These are phyloP conservation scores for Cyclotella sp. DNA, from an alignment of 108 stramenopile species.

Conservation along the genomic window DNA sequence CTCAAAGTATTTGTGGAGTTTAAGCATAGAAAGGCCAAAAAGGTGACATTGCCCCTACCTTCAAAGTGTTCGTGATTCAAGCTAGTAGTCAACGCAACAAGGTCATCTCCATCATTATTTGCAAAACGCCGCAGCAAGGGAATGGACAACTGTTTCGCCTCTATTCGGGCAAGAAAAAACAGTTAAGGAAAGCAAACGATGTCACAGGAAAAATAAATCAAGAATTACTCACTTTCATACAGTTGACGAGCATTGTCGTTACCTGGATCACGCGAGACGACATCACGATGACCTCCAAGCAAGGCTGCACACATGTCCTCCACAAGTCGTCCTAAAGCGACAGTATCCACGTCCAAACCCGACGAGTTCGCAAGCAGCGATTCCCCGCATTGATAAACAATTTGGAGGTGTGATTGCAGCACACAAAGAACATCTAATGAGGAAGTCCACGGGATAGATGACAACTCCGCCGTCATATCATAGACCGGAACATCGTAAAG, in stretches of 20 bases:
- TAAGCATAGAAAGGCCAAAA: background rate
- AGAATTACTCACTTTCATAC: conserved; percentile 31
- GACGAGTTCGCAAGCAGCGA: conserved; percentile 7
- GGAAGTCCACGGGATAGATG: conserved; percentile 37
- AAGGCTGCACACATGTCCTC: conserved; percentile 35
- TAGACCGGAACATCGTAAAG: conserved; percentile 39
- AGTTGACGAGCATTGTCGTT: conserved; percentile 5
- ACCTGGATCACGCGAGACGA: conserved; percentile 1
- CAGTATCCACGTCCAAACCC: conserved; percentile 15
- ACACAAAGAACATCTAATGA: conserved; percentile 27
- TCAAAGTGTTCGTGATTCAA: conserved; percentile 42
- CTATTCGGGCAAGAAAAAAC: background rate
- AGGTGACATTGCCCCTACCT: background rate
- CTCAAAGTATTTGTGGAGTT: background rate
- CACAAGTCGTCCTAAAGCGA: conserved; percentile 9
- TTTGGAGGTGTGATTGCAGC: conserved; percentile 20
- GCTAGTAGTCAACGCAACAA: conserved; percentile 35
- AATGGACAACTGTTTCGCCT: conserved; percentile 32
- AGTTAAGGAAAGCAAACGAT: background rate
- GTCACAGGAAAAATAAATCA: background rate
- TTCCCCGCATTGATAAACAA: conserved; percentile 17
- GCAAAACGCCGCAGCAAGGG: conserved; percentile 34
- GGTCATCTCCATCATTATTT: conserved; percentile 32
- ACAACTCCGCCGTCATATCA: conserved; percentile 1
- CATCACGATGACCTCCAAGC: conserved; percentile 29